Evolutionary conservation across 108 stramenopile species (phyloP).

Genomic region (Nitzschia sp.): DNA sequence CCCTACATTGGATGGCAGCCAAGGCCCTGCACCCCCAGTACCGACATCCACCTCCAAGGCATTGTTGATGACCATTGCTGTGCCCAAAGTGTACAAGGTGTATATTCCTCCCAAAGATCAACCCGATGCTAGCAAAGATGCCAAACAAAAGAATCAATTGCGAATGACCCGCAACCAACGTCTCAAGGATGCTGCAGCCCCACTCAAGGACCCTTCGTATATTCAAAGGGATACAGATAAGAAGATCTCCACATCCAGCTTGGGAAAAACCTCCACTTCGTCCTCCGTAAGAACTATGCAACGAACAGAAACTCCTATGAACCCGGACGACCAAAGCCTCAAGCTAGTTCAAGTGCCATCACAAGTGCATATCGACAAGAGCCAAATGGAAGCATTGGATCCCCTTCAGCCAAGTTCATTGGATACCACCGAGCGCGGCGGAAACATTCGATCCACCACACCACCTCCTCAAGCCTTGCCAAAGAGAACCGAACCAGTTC

Average conservation of each 20-base stretch:
- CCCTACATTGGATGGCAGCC: background rate
- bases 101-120: conserved; percentile 23
- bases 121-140: conserved; percentile 5
- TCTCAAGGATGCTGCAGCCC: background rate
- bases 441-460: background rate
- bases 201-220: background rate
- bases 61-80: conserved; percentile 22
- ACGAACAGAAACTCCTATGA: background rate
- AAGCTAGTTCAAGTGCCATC: background rate
- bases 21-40: background rate
- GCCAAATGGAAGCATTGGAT: too few species aligned
- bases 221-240: background rate
- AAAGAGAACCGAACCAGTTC: background rate
- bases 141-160: conserved; percentile 6
- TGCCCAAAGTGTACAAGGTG: conserved; percentile 15
- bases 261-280: background rate
- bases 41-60: conserved; percentile 39
- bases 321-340: background rate
- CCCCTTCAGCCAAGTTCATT: background rate
- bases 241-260: background rate
- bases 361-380: background rate
- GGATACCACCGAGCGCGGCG: background rate
- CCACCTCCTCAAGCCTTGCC: background rate
- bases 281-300: background rate
- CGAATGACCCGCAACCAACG: background rate